phyloP scores from a whole-genome alignment of 805 yeast species.

The Yarrowia deformans region DNA sequence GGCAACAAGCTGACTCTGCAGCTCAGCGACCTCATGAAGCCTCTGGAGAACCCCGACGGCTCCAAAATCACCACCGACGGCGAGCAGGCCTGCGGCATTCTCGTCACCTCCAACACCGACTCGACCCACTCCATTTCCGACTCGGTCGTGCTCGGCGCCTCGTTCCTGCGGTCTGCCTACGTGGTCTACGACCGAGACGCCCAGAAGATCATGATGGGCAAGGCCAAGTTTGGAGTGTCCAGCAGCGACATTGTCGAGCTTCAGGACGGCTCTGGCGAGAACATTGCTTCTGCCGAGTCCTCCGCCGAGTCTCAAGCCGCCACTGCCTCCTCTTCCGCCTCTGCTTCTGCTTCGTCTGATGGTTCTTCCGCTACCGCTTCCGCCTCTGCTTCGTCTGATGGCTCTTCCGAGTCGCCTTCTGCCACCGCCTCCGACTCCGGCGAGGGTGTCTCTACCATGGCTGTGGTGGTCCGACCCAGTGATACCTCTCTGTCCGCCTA shows the following conservation, averaged over 20 bases:
- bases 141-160: conserved; percentile 61
- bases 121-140: conserved; percentile 13
- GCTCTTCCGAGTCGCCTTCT: no score
- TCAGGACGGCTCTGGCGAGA: conserved; percentile 15
- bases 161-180: conserved; percentile 67
- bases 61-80: conserved; percentile 36
- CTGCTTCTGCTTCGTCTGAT: not conserved
- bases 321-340: not conserved
- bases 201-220: conserved; percentile 63
- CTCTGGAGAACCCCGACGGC: conserved; percentile 39
- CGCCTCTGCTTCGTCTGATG: not conserved
- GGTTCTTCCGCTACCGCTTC: not conserved
- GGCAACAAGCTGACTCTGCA: conserved; percentile 93
- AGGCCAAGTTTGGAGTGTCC: conserved; percentile 49
- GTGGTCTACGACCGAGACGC: conserved; percentile 70
- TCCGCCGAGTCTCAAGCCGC: conserved; percentile 8
- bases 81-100: conserved; percentile 46
- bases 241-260: conserved; percentile 32
- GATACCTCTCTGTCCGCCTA: conserved; percentile 20
- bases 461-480: conserved; percentile 24
- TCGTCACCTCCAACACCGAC: conserved; percentile 59
- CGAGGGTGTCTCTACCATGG: conserved; percentile 24
- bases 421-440: not conserved
- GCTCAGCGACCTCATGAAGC: conserved; percentile 66
- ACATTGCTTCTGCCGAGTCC: not conserved